phyloP scores from a whole-genome alignment of 1,139 yeast genomes.

The Tardiomyces blankii region DNA sequence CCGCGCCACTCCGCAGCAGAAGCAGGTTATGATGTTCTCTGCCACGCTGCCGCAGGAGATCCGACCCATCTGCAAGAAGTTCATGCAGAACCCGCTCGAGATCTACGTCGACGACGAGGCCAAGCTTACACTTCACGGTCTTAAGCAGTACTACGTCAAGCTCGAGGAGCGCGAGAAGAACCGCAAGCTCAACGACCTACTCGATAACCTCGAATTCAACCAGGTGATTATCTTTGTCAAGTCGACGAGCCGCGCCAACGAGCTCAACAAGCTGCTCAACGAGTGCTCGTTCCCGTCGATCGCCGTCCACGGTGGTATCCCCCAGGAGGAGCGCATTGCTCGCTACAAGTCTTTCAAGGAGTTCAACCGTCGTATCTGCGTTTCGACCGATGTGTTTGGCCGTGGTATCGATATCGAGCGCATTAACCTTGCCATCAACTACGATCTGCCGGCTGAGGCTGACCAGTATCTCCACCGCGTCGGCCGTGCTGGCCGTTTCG shows the following conservation, averaged over 20 bases:
- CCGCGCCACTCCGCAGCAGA: constrained; percentile 96
- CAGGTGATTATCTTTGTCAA: constrained; percentile 96
- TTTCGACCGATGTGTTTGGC: constrained; percentile 95
- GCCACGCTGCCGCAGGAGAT: constrained; percentile 93
- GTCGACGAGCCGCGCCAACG: constrained; percentile 86
- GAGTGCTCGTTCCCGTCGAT: constrained; percentile 96
- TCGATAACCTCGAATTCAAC: constrained; percentile 92
- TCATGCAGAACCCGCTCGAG: constrained; percentile 96
- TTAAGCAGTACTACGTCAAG: constrained; percentile 92
- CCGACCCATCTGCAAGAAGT: constrained; percentile 94
- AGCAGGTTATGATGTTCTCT: constrained; percentile 99
- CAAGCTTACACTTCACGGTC: constrained; percentile 93
- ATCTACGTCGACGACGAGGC: constrained; percentile 97
- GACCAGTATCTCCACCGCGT: constrained; percentile 98
- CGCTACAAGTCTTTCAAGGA: constrained; percentile 95
- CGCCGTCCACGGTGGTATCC: constrained; percentile 92
- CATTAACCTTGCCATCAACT: constrained; percentile 94
- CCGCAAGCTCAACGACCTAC: constrained; percentile 81
- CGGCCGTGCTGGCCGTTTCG: constrained; percentile 99
- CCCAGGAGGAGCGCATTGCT: constrained; percentile 97
- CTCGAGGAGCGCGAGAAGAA: constrained; percentile 87
- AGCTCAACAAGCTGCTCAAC: constrained; percentile 77
- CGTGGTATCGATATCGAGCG: constrained; percentile 99
- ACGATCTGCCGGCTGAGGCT: constrained; percentile 75
- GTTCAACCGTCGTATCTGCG: constrained; percentile 97